phyloP scores from a whole-genome alignment of 805 yeast species.

The Blastobotrys mokoenaii region DNA sequence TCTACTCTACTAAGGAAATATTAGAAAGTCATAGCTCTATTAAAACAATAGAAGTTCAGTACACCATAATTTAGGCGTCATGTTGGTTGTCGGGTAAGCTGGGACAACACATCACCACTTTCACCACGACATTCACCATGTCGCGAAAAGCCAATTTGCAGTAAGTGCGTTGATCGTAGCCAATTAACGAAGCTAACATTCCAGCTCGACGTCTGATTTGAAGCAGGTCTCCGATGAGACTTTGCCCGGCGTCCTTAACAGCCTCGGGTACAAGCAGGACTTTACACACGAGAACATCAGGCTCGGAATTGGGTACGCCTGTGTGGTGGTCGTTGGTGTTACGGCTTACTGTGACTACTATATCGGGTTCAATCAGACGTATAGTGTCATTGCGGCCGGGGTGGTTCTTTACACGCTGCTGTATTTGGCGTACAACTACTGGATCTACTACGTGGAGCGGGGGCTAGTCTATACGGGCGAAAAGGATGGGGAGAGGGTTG shows the following conservation, averaged over 20 bases:
- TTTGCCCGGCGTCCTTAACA: conserved; percentile 17
- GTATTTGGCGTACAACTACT: conserved; percentile 17
- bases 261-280: conserved; percentile 22
- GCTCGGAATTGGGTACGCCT: conserved; percentile 23
- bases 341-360: conserved; percentile 23
- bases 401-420: conserved; percentile 24
- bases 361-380: conserved; percentile 25
- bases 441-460: conserved; percentile 22
- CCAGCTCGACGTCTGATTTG: conserved; percentile 24
- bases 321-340: conserved; percentile 25
- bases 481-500: conserved; percentile 8
- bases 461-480: conserved; percentile 24
- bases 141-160: too few species aligned
- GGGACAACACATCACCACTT: too few species aligned
- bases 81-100: too few species aligned
- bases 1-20: too few species aligned
- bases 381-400: conserved; percentile 21
- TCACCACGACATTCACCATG: too few species aligned
- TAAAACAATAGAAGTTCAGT: too few species aligned
- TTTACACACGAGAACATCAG: conserved; percentile 20
- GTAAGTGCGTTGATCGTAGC: too few species aligned
- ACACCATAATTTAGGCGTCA: too few species aligned
- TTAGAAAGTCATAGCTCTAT: too few species aligned
- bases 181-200: background rate
- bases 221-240: conserved; percentile 27